Base-by-base conservation (phyloP, 2,329 filamentous ascomycete species). In the Penicillium thymicola region DNA sequence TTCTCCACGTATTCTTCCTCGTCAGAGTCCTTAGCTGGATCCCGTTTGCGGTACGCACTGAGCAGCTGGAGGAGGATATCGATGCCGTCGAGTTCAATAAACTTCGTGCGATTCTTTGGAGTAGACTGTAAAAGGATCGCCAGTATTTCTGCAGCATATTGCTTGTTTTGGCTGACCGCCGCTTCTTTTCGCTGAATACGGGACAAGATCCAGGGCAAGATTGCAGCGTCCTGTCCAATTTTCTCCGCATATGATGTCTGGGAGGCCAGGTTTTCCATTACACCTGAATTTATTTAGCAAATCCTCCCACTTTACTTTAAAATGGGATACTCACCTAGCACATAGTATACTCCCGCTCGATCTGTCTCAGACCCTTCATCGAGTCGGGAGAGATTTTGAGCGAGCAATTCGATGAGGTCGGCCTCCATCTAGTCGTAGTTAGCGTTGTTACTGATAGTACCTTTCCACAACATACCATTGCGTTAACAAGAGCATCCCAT, bases 1-100 rank as follows among this genome's bases (percentile, higher is more conserved):
- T 99, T 96, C 74, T 96, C 91, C 70, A 95, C 89, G 71, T 90
- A 97, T 76, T 99, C 94, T 70, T 96, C 92, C 72, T 97, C 94
- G 49, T 94, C 88, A 32, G 88, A 86, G 57, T 92, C 90, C 68
- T 89, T 93, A 47, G 86, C 83, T 0, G 94, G 94, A 69, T 99
- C 92, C 47, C 87, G 84, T 76, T 89, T 89, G 55, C 94, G 86
- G 75, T 97, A 99, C 1, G 87, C 79, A 1, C 92, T 90, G 0
- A 95, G 83, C 0, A 96, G 81, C 74, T 95, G 91, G 14, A 99
- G 85, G 64, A 96, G 79, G 3, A 82, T 73, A 66, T 99, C 93
- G 8, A 94, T 81, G 0, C 89, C 88, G 59, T 96, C 87, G 0
- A 88, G 75, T 28, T 78, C 73, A 37, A 84, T 83, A 5, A 96